A percentile compares a stretch with the other conserved stretches of the same genome.
Evolutionary conservation across 805 yeast genomes (phyloP).

Genomic region (Hanseniaspora vineae): DNA sequence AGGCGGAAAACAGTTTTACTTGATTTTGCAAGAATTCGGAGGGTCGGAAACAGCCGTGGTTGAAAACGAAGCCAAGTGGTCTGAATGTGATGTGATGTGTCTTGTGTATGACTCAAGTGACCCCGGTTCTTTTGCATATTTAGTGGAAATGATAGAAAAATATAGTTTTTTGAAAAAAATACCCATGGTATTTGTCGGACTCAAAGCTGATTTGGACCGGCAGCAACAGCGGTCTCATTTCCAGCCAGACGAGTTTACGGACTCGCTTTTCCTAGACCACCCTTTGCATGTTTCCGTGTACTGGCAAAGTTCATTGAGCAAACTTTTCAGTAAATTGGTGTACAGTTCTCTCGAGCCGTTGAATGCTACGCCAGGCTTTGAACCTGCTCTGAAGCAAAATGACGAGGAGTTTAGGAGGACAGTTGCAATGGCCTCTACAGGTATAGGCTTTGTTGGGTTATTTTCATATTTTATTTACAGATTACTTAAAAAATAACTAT

Average conservation of each 20-base stretch:
- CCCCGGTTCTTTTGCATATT: conserved; percentile 82
- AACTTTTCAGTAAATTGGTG: conserved; percentile 73
- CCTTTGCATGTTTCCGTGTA: conserved; percentile 85
- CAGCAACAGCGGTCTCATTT: conserved; percentile 80
- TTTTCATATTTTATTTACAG: conserved; percentile 56
- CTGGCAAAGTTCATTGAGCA: conserved; percentile 81
- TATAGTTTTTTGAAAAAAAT: conserved; percentile 48
- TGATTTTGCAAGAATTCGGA: conserved; percentile 83
- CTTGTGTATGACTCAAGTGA: conserved; percentile 88
- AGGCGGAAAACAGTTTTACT: conserved; percentile 92
- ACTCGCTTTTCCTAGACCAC: conserved; percentile 51
- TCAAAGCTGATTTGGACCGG: conserved; percentile 90
- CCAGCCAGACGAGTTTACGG: conserved; percentile 81
- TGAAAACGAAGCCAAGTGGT: conserved; percentile 53
- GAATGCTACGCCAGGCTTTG: conserved; percentile 63
- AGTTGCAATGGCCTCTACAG: conserved; percentile 52
- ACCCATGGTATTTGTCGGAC: conserved; percentile 81
- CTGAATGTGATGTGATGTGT: conserved; percentile 85
- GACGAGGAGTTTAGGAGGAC: conserved; percentile 38
- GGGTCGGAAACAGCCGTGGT: conserved; percentile 73
- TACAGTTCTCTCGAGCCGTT: conserved; percentile 79
- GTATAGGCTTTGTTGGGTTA: conserved; percentile 51
- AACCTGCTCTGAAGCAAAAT: conserved; percentile 45
- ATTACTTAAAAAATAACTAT: conserved; percentile 8
- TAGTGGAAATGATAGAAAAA: conserved; percentile 53